Percentiles rank a stretch among this genome's conserved stretches.
These are phyloP conservation scores for Yueomyces sinensis DNA, from an alignment of 805 yeast species.

Conservation along the genomic window DNA sequence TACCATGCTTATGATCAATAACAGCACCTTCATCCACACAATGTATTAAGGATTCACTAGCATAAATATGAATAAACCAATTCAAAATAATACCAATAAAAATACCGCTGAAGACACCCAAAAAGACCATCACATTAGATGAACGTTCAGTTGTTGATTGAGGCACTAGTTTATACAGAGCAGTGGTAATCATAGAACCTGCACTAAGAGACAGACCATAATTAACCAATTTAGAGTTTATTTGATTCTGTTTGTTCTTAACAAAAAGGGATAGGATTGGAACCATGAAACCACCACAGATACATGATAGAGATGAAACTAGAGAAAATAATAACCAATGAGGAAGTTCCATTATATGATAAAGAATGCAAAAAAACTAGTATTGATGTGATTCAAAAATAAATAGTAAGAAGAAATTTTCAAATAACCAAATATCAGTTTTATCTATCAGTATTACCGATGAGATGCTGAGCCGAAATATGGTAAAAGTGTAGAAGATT, in stretches of 20 bases:
- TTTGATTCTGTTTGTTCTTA: slow-evolving; percentile 3
- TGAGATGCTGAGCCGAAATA: too few species aligned
- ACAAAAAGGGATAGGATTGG: slow-evolving; percentile 13
- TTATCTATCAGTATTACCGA: too few species aligned
- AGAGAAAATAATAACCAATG: slow-evolving; percentile 27
- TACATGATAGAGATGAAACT: slow-evolving; percentile 57
- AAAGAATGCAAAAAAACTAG: too few species aligned
- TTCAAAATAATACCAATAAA: slow-evolving; percentile 47
- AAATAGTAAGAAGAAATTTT: too few species aligned
- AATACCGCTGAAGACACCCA: slow-evolving; percentile 42
- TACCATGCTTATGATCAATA: background rate
- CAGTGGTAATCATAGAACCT: slow-evolving; percentile 73
- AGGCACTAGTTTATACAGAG: slow-evolving; percentile 69
- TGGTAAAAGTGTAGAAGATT: too few species aligned
- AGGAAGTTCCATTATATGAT: slow-evolving; percentile 9
- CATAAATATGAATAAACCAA: slow-evolving; percentile 50
- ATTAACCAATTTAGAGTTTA: slow-evolving; percentile 47
- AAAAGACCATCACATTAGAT: slow-evolving; percentile 32
- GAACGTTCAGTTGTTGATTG: slow-evolving; percentile 34
- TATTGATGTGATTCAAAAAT: too few species aligned
- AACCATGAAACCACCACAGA: slow-evolving; percentile 58
- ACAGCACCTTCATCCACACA: slow-evolving; percentile 44
- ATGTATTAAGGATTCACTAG: slow-evolving; percentile 76
- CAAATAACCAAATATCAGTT: too few species aligned
- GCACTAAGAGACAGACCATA: slow-evolving; percentile 65